phyloP scores from a whole-genome alignment of 345 rosid species.

The Erysimum cheiranthoides region DNA sequence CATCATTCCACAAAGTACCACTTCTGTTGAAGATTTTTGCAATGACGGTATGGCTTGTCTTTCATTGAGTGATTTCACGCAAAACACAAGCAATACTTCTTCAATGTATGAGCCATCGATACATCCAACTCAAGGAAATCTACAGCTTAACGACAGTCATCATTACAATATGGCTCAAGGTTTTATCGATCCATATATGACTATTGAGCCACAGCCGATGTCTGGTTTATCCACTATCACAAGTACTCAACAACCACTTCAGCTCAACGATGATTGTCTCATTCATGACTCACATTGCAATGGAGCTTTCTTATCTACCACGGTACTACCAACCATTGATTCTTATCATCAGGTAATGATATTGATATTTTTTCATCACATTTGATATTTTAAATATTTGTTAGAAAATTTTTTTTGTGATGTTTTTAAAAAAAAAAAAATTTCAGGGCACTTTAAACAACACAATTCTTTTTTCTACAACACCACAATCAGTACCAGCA shows the following conservation, averaged over 20 bases:
- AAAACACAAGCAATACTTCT: background rate
- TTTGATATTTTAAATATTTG: background rate
- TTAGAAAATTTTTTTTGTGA: too few relatives aligned
- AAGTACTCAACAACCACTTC: constrained; percentile 15
- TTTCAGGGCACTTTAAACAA: constrained; percentile 14
- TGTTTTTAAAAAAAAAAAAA: too few relatives aligned
- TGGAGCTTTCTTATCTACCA: background rate
- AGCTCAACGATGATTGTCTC: constrained; percentile 4
- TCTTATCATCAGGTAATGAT: constrained; percentile 28
- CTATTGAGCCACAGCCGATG: background rate
- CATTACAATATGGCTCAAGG: constrained; percentile 1
- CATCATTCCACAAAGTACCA: constrained; percentile 14
- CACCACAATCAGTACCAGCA: constrained; percentile 4
- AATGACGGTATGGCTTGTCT: constrained; percentile 15
- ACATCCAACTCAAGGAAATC: background rate
- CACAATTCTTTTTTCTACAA: background rate
- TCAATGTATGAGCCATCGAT: constrained; percentile 3
- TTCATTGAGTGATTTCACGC: background rate
- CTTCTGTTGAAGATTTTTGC: background rate
- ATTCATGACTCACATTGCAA: constrained; percentile 7
- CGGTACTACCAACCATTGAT: background rate
- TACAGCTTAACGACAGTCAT: background rate
- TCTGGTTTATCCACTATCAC: background rate
- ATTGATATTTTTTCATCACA: background rate
- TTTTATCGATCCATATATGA: constrained; percentile 14